Base-by-base conservation (phyloP, 305 asterid species). In the Fraxinus albicans region DNA sequence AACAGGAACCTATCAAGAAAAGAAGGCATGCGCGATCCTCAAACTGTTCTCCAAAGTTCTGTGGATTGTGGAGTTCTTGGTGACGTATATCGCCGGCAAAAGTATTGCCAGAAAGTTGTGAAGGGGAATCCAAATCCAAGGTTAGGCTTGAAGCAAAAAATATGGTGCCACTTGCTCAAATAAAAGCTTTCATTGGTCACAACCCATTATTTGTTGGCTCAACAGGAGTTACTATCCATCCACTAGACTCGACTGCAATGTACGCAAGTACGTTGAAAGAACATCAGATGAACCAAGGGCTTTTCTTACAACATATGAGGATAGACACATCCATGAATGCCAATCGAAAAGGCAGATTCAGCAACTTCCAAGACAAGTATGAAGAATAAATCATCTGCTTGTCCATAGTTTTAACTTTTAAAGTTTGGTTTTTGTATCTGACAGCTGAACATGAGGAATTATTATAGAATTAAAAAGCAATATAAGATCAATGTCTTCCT, bases 51-150 rank as follows among this genome's bases (percentile, higher is more conserved):
- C 58, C 90, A 82, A 82, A 91, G 87, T 76, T 85, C 86, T 36
- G 58, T 79, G 2, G 95, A 88, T 81, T 89, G 92, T 74, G 91
- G 86, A 69, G 72, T 79, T 36, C 44, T 82, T 0, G 91, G 91
- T 79, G 98, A 94, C 58, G 95, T 97, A 60, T 95, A 88, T 89
- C 95, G 97, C n/a, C 91, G 98, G 98, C 90, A 98, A 88, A 95
- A 94, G 86, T 94, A 95, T 55, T 97, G 99, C 7, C 98, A 95
- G 87, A 94, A 95, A 90, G 93, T 92, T 35, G 99, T 95, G 72
- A 94, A 89, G 85, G 97, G 98, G 79, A 94, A 91, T 81, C 83
- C 86, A 67, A 93, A 91, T 80, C 99, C 98, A 34, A 94, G 99
- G 98, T 95, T 86, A 77, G 35, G 36, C 40, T 23, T 25, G 13